A percentile compares a stretch with the other conserved stretches of the same genome.
Evolutionary conservation across 352 stramenopile genomes (phyloP).

Genomic region (Thalassiosira exigua): DNA sequence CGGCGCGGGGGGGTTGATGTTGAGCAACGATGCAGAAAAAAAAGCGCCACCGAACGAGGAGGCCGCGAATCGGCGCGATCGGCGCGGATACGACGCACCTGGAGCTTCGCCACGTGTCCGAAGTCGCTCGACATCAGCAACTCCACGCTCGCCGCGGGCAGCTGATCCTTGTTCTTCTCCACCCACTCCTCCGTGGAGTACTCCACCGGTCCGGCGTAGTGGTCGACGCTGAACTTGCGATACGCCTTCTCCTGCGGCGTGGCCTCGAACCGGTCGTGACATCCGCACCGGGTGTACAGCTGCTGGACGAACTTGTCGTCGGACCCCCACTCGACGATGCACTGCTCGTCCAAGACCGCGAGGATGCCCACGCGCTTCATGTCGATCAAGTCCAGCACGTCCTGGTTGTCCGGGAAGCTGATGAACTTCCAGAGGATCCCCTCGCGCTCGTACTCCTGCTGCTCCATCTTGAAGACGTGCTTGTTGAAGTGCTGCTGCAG

Average conservation of each 20-base stretch:
- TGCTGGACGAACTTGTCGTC: conserved; percentile 79
- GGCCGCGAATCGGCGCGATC: no score
- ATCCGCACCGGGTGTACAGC: conserved; percentile 65
- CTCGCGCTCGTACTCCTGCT: conserved; percentile 84
- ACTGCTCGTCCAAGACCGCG: conserved; percentile 83
- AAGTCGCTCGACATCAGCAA: conserved; percentile 58
- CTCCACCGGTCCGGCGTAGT: conserved; percentile 83
- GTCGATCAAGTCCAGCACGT: conserved; percentile 86
- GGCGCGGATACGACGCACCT: not conserved
- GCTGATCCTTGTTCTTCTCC: conserved; percentile 88
- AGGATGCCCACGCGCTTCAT: conserved; percentile 76
- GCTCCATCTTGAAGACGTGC: conserved; percentile 85
- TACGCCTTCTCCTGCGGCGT: conserved; percentile 64
- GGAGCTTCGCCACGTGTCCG: conserved; percentile 11
- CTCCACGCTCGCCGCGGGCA: conserved; percentile 78
- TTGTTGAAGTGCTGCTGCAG: conserved; percentile 89
- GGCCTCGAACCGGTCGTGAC: conserved; percentile 70
- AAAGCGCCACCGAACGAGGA: no score
- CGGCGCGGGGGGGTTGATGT: no score
- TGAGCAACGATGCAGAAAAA: no score
- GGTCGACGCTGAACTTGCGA: conserved; percentile 79
- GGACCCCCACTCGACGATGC: conserved; percentile 73
- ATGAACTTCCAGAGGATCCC: conserved; percentile 82
- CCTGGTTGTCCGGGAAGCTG: conserved; percentile 87
- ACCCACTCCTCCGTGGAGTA: conserved; percentile 82